A percentile compares a stretch with the other conserved stretches of the same genome.
Conservation (phyloP, 805 yeast genomes). For the Brettanomyces bruxellensis region DNA sequence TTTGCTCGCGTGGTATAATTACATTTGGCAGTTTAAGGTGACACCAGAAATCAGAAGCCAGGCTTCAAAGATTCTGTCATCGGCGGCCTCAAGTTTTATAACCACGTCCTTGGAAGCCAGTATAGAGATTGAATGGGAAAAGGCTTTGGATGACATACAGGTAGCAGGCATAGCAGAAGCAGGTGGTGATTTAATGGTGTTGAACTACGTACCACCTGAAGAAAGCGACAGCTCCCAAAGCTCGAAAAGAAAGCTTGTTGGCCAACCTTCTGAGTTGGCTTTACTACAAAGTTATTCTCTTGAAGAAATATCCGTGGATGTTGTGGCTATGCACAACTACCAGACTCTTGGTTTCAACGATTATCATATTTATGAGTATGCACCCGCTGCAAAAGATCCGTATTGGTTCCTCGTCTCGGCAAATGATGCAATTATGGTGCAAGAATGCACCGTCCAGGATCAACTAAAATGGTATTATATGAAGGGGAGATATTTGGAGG, state of each 20-base stretch:
- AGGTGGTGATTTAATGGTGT: slow-evolving; percentile 54
- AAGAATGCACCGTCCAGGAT: slow-evolving; percentile 62
- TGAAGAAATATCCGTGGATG: slow-evolving; percentile 72
- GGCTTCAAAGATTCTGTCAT: slow-evolving; percentile 30
- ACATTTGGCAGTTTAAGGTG: slow-evolving; percentile 52
- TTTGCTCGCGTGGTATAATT: slow-evolving; percentile 75
- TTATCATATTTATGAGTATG: slow-evolving; percentile 53
- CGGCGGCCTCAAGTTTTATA: slow-evolving; percentile 46
- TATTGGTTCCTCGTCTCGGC: slow-evolving; percentile 70
- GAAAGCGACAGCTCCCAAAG: slow-evolving; percentile 10
- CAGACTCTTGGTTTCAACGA: slow-evolving; percentile 69
- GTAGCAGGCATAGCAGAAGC: slow-evolving; percentile 76
- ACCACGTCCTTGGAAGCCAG: slow-evolving; percentile 30
- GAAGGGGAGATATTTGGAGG: slow-evolving; percentile 45
- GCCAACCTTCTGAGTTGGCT: slow-evolving; percentile 63
- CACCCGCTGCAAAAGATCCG: slow-evolving; percentile 25
- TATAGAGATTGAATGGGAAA: slow-evolving; percentile 37
- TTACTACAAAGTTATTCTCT: slow-evolving; percentile 58
- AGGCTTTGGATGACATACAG: slow-evolving; percentile 39
- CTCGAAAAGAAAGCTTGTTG: slow-evolving; percentile 13
- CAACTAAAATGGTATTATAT: slow-evolving; percentile 65
- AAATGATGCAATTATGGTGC: slow-evolving; percentile 69
- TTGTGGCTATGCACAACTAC: slow-evolving; percentile 51
- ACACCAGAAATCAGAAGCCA: slow-evolving; percentile 1
- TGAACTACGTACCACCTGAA: slow-evolving; percentile 41